Evolutionary conservation across 495 filamentous ascomycete genomes (phyloP).

Genomic region (Achaetomiella virescens): DNA sequence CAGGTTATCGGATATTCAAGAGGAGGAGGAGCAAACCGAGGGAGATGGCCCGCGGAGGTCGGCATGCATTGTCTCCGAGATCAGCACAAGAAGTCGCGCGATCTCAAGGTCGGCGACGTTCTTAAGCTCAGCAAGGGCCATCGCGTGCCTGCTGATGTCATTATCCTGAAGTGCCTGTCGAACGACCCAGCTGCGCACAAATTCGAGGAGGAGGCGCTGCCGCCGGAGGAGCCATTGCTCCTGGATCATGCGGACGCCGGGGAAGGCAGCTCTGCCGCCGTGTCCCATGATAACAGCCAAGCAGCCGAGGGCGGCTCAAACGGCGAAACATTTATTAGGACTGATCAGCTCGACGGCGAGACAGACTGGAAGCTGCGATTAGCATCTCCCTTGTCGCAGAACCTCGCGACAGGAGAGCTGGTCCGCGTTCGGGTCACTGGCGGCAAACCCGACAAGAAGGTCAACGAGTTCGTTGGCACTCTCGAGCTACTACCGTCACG

Average conservation of each 20-base stretch:
- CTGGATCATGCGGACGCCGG: conserved; percentile 31
- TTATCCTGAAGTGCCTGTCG: conserved; percentile 79
- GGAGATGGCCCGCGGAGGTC: conserved; percentile 33
- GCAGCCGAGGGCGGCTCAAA: conserved; percentile 33
- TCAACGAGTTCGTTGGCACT: conserved; percentile 90
- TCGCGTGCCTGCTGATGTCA: conserved; percentile 87
- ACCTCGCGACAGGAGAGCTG: conserved; percentile 60
- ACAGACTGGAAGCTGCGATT: conserved; percentile 98
- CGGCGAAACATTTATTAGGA: conserved; percentile 93
- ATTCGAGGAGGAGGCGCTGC: conserved; percentile 21
- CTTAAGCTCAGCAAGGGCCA: conserved; percentile 86
- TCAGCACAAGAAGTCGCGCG: conserved; percentile 74
- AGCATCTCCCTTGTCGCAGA: conserved; percentile 77
- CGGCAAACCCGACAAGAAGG: conserved; percentile 80
- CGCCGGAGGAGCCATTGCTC: conserved; percentile 34
- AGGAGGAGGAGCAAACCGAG: conserved; percentile 48
- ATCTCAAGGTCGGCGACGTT: conserved; percentile 91
- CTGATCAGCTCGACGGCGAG: conserved; percentile 96
- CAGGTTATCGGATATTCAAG: conserved; percentile 47
- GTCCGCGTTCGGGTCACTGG: conserved; percentile 70
- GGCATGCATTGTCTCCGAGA: conserved; percentile 50
- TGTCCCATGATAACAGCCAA: conserved; percentile 2
- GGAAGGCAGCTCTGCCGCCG: conserved; percentile 20
- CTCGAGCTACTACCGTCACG: conserved; percentile 55
- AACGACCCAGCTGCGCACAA: conserved; percentile 47